Base-by-base conservation (phyloP, 805 yeast genomes). In the Saturnispora besseyi region DNA sequence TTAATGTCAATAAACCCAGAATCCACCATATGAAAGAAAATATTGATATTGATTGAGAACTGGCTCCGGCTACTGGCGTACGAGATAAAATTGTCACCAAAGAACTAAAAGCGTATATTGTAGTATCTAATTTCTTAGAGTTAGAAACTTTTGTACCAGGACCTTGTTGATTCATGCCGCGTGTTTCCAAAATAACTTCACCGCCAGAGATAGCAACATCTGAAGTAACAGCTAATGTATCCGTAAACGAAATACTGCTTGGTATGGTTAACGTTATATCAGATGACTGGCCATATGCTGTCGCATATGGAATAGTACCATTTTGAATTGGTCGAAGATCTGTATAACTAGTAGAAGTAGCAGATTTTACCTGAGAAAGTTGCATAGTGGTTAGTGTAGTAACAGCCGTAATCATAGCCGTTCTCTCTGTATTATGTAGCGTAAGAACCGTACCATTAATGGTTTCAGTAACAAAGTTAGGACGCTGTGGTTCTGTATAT, bases 251-350 rank as follows among this genome's bases (percentile, higher is more conserved):
- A 8, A 57, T 30, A 6, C 55, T n/a, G 8, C 43, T 33, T 5
- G 60, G 55, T 10, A 62, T 52, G 0, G 68, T 62, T 51, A 68
- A 47, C 0, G 69, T 66, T 32, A 66, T 49, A 37, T 10, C 62
- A 45, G 51, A 60, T 37, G 48, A 59, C 11, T n/a, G 15, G 10
- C 30, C 62, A 48, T 61, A 62, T 7, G 54, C 43, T 12, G 33
- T 24, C 1, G 69, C 70, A 37, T 54, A 59, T 29, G 72, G 72
- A 21, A 68, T 68, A 13, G 42, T 45, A n/a, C 63, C 64, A 1
- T 67, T 59, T 5, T 42, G 32, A 9, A 67, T 66, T 4, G 57
- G 49, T 41, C 56, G 57, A 15, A 54, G 33, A 12, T 43, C 22
- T 5, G 34, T 15, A 18, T 34, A 37, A 22, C 44, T 11, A 9